Evolutionary conservation across 2,329 filamentous ascomycete species (phyloP).

Genomic region (Epichloe baconii): DNA sequence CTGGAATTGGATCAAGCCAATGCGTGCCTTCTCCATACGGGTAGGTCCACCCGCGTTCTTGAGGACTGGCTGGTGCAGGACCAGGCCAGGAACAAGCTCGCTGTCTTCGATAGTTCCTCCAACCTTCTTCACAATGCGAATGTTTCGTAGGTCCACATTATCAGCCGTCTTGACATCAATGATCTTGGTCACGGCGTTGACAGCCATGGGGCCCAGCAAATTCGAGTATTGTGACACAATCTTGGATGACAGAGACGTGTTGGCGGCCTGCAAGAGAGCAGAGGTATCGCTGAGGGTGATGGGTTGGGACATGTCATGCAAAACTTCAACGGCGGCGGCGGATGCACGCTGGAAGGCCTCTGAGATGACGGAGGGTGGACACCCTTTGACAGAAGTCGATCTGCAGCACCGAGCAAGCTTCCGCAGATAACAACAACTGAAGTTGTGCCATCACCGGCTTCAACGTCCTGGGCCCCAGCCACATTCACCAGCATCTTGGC

Average conservation of each 20-base stretch:
- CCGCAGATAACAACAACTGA: conserved; percentile 97
- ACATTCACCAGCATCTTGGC: conserved; percentile 98
- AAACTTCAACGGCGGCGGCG: conserved; percentile 71
- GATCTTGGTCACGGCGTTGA: conserved; percentile 88
- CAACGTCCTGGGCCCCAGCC: conserved; percentile 92
- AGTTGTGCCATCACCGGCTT: conserved; percentile 95
- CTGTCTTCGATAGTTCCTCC: conserved; percentile 97
- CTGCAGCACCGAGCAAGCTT: conserved; percentile 84
- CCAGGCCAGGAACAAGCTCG: conserved; percentile 89
- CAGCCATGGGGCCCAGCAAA: conserved; percentile 91
- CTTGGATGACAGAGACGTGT: conserved; percentile 94
- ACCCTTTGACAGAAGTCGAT: conserved; percentile 79
- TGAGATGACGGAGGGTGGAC: conserved; percentile 95
- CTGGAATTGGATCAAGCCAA: conserved; percentile 97
- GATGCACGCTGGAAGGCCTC: conserved; percentile 95
- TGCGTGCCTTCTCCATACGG: conserved; percentile 93
- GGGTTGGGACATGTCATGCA: conserved; percentile 92
- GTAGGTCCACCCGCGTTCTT: conserved; percentile 86
- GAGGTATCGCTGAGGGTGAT: conserved; percentile 79
- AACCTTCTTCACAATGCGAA: conserved; percentile 93
- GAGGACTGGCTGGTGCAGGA: conserved; percentile 82
- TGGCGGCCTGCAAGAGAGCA: conserved; percentile 88
- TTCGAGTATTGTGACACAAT: conserved; percentile 97
- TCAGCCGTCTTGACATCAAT: conserved; percentile 93
- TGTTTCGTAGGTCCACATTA: conserved; percentile 93